Evolutionary conservation across 805 yeast genomes (phyloP).

Genomic region (Kodamaea neixiangensis): DNA sequence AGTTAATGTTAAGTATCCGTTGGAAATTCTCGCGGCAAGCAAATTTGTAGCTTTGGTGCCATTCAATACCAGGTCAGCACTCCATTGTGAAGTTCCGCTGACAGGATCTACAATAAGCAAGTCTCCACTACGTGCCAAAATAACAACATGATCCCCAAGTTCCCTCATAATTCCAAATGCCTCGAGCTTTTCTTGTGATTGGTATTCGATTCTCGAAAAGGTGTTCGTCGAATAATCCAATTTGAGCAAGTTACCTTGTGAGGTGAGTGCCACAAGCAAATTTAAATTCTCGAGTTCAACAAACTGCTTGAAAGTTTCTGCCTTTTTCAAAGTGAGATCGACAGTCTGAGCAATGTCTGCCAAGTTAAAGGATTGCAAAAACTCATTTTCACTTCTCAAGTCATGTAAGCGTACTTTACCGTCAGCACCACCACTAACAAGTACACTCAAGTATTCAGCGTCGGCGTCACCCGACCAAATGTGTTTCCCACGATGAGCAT

Average conservation of each 20-base stretch:
- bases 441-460: slow-evolving; percentile 39
- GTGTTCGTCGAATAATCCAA: background rate
- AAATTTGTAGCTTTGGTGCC: slow-evolving; percentile 54
- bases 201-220: background rate
- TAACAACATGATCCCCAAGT: slow-evolving; percentile 31
- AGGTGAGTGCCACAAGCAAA: slow-evolving; percentile 46
- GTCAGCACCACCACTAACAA: slow-evolving; percentile 93
- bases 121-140: slow-evolving; percentile 41
- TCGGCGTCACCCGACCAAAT: slow-evolving; percentile 78
- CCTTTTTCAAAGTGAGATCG: background rate
- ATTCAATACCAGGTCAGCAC: slow-evolving; percentile 21
- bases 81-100: slow-evolving; percentile 20
- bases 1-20: slow-evolving; percentile 39
- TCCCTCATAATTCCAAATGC: slow-evolving; percentile 48
- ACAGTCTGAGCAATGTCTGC: background rate
- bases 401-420: slow-evolving; percentile 68
- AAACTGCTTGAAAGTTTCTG: slow-evolving; percentile 1
- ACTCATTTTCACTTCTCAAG: background rate
- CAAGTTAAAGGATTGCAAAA: background rate
- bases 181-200: slow-evolving; percentile 21
- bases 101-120: slow-evolving; percentile 43
- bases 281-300: slow-evolving; percentile 40
- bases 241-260: slow-evolving; percentile 53
- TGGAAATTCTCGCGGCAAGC: slow-evolving; percentile 25
- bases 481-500: slow-evolving; percentile 82